Base-by-base conservation (phyloP, 139 green algal species). In the Closterium sp. region DNA sequence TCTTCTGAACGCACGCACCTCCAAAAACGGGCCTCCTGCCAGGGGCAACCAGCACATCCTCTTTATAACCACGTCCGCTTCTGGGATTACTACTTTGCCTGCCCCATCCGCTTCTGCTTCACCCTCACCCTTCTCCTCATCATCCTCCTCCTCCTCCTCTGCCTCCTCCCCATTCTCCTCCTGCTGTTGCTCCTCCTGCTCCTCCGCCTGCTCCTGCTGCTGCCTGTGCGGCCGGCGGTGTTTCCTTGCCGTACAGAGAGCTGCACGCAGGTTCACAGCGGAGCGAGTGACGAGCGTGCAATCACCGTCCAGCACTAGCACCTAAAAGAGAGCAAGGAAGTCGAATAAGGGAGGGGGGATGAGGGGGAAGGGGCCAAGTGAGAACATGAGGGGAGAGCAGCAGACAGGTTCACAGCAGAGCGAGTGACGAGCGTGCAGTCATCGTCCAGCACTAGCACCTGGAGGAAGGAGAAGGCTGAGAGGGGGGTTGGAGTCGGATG, bases 131-230 rank as follows among this genome's bases (percentile, higher is more conserved):
- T 24, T 79, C 62, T 79, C 62, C 62, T 92, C 89, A 13, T 92
- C 89, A 3, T 92, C 89, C 32, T 92, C 70, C 0, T 93, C 89
- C n/a, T 89, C 62, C 27, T 94, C 91, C 29, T 94, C 91, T 94
- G 4, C 70, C 31, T 93, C 89, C n/a, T 89, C 62, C 27, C 94
- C 91, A 13, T 94, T 19, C n/a, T 84, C 89, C 62, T 62, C 90
- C 24, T 94, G 31, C 28, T 89, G 19, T 6, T 89, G 62, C 62
- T 79, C 17, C 27, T 79, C 17, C 62, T 79, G 17, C 19, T 79
- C 62, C 62, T 79, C 17, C 62, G 17, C 62, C 62, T 79, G 17
- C 62, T 27, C 62, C 62, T 79, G 62, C 86, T 38, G 31, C 19
- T 85, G 31, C 31, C 62, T 79, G 62, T 79, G 62, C 11, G 17